Base-by-base conservation (phyloP, 345 rosid species). In the Rubroshorea leprosula region DNA sequence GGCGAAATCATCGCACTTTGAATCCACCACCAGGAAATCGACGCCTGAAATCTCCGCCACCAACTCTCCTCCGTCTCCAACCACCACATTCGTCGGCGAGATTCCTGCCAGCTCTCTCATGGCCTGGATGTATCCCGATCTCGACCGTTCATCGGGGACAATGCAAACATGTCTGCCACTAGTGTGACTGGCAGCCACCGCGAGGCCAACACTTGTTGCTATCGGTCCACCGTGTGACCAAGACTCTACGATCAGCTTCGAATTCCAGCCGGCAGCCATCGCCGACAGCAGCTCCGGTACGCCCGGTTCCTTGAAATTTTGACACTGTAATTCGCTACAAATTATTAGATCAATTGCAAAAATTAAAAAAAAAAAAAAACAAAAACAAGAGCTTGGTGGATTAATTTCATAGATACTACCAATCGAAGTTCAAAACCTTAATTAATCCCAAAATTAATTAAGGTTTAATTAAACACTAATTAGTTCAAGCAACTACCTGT, bases 201-300 rank as follows among this genome's bases (percentile, higher is more conserved):
- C 83, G 0, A 91, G 76, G 14, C 96, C 98, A 6, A 84, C 64
- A 78, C 98, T 91, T 18, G 87, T 81, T 22, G 90, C 65, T 27
- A 77, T 56, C 0, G 86, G 81, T 15, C 80, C 78, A 41, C 90
- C 90, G 39, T 69, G 56, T 5, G 83, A 66, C 96, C 98, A 86
- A 0, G 92, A 77, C 54, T 91, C 98, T 1, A 88, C 79, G 14
- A 88, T 83, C 38, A 88, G 66, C 51, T 71, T 84, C 0, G 95
- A 66, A 78, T 82, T 84, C 95, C 95, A 88, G 18, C 98, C 98
- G 7, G 96, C 96, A 0, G 96, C 98, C 70, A 80, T 86, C 44
- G 98, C 95, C 0, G 98, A 80, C 22, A 88, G 73, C 13, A 91
- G 72, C 83, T 91, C 96, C 0, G 95, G 70, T 0, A 75, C 87